phyloP scores from a whole-genome alignment of 768 basidiomycete species.

The Glaciozyma martinii region DNA sequence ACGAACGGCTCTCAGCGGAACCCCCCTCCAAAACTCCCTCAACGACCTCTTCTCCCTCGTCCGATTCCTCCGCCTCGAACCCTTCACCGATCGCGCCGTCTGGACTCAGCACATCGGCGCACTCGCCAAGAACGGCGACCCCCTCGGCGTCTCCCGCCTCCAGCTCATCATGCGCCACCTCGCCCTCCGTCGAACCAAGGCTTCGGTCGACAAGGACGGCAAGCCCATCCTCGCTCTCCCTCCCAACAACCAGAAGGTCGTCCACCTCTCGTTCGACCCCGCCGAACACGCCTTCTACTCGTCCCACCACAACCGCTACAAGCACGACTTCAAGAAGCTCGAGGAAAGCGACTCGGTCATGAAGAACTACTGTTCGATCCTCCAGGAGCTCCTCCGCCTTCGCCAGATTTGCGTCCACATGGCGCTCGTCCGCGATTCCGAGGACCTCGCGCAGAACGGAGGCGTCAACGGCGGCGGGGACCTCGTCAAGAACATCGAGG shows the following conservation, averaged over 20 bases:
- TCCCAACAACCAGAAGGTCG: constrained; percentile 77
- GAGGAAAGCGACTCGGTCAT: constrained; percentile 83
- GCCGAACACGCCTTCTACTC: constrained; percentile 81
- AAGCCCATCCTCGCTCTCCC: constrained; percentile 78
- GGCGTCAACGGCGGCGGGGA: constrained; percentile 51
- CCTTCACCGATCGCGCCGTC: constrained; percentile 81
- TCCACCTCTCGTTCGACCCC: constrained; percentile 70
- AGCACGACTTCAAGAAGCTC: constrained; percentile 81
- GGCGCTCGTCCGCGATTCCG: constrained; percentile 60
- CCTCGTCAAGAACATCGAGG: constrained; percentile 61
- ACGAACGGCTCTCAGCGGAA: constrained; percentile 89
- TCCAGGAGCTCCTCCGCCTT: constrained; percentile 90
- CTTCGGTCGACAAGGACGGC: constrained; percentile 70
- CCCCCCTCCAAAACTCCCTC: constrained; percentile 96
- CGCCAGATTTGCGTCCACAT: constrained; percentile 97
- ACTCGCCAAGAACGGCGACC: constrained; percentile 76
- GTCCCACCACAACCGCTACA: constrained; percentile 77
- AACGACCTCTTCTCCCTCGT: constrained; percentile 96
- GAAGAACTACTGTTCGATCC: constrained; percentile 96
- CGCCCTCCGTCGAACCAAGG: constrained; percentile 92
- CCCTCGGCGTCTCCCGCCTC: constrained; percentile 80
- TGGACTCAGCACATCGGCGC: constrained; percentile 91
- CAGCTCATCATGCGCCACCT: constrained; percentile 96
- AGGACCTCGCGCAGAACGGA: constrained; percentile 35
- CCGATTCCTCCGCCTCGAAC: constrained; percentile 85